These are phyloP conservation scores for Codiaeum variegatum DNA, from an alignment of 441 rosid genomes.

Conservation along the genomic window DNA sequence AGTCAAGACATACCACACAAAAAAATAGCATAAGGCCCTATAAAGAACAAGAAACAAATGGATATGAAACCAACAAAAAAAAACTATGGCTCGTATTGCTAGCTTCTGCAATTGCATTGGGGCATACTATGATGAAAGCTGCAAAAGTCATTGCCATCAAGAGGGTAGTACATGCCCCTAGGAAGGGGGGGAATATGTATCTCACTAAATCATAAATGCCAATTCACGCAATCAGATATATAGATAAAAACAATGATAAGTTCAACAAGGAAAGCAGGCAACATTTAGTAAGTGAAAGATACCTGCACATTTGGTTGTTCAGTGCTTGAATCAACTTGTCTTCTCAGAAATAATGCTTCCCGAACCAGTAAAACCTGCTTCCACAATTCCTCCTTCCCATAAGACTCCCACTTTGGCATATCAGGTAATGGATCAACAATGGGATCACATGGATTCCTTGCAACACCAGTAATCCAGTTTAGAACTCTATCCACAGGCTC, in stretches of 20 bases:
- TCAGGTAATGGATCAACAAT: conserved; percentile 51
- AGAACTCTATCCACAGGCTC: conserved; percentile 40
- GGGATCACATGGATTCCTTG: conserved; percentile 56
- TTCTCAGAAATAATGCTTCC: conserved; percentile 39
- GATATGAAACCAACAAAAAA: not conserved
- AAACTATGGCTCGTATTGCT: not conserved
- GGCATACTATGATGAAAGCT: not conserved
- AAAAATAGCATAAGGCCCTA: not conserved
- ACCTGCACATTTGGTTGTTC: conserved; percentile 54
- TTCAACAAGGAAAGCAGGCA: conserved; percentile 6
- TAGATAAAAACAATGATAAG: not conserved
- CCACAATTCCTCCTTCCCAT: conserved; percentile 61
- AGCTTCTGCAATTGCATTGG: not conserved
- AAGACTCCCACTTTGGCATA: conserved; percentile 59
- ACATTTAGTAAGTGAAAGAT: conserved; percentile 15
- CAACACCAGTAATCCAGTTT: conserved; percentile 58
- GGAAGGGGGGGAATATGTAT: no score
- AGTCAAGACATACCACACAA: not conserved
- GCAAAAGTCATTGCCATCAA: not conserved
- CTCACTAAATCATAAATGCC: not conserved
- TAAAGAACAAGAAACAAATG: not conserved
- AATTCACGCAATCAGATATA: not conserved
- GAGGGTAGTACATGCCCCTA: not conserved
- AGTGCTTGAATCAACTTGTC: conserved; percentile 29
- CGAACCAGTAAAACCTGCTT: conserved; percentile 65